These are phyloP conservation scores for Coniferiporia weirii DNA, from an alignment of 1,284 basidiomycete species.

Conservation along the genomic window DNA sequence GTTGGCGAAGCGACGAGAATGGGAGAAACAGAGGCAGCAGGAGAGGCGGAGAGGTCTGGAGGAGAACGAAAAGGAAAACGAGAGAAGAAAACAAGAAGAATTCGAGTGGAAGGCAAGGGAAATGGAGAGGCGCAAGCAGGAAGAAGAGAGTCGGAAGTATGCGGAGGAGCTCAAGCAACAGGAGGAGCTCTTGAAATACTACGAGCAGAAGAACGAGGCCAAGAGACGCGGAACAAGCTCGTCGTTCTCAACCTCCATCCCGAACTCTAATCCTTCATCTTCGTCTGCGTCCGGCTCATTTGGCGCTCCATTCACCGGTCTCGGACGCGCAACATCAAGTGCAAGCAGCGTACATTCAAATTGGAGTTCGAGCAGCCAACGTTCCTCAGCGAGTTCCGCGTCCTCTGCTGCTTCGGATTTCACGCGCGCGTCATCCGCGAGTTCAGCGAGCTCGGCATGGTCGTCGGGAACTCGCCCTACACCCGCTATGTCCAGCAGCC, in stretches of 20 bases:
- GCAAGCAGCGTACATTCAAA: slow-evolving; percentile 11
- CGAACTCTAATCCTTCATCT: slow-evolving; percentile 1
- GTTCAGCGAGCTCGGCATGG: slow-evolving; percentile 14
- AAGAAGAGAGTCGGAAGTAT: background rate
- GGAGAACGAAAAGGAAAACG: slow-evolving; percentile 16
- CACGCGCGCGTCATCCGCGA: slow-evolving; percentile 12
- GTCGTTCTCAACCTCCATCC: slow-evolving; percentile 21
- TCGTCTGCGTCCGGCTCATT: slow-evolving; percentile 9
- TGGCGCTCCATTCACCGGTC: background rate
- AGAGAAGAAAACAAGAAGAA: slow-evolving; percentile 14
- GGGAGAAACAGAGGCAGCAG: background rate
- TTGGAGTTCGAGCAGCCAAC: slow-evolving; percentile 5
- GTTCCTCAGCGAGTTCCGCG: slow-evolving; percentile 12
- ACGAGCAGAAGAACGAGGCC: slow-evolving; percentile 27
- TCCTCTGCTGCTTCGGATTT: slow-evolving; percentile 16
- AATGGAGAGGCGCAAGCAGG: background rate
- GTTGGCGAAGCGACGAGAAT: background rate
- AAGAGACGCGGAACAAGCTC: slow-evolving; percentile 22
- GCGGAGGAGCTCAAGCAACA: slow-evolving; percentile 18
- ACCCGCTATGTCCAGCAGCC: background rate
- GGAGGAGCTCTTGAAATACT: slow-evolving; percentile 23
- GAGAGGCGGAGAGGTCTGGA: background rate
- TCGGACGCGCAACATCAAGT: slow-evolving; percentile 8
- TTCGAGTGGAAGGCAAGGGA: slow-evolving; percentile 1
- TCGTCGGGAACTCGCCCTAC: slow-evolving; percentile 7